Conservation (phyloP, 192 early-diverging fungal species). For the Rhizophagus clarus region DNA sequence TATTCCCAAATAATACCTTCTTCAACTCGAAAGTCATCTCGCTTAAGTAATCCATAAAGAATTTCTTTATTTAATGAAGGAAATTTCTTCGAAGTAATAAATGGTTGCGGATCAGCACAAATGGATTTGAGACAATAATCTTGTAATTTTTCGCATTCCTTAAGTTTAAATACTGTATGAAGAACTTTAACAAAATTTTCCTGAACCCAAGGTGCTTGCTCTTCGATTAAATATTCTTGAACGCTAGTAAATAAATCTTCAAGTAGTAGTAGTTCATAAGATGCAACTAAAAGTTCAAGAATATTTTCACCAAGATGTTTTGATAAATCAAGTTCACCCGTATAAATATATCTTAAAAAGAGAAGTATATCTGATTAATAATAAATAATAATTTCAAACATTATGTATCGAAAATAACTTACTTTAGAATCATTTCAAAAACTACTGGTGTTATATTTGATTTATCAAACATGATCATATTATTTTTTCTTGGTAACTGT, state of each 20-base stretch:
- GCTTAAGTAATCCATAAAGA: too few species aligned
- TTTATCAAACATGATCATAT: too few species aligned
- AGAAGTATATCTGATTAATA: not conserved
- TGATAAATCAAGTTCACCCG: not conserved
- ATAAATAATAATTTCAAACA: too few species aligned
- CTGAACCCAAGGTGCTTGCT: conserved; percentile 4
- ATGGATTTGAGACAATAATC: too few species aligned
- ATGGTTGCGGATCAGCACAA: too few species aligned
- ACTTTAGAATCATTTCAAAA: too few species aligned
- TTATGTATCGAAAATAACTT: too few species aligned
- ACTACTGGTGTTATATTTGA: too few species aligned
- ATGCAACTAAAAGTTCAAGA: conserved; percentile 11
- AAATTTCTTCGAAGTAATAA: too few species aligned
- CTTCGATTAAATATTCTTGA: conserved; percentile 20
- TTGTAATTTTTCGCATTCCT: not conserved
- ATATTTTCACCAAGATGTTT: not conserved
- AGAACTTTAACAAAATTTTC: conserved; percentile 9
- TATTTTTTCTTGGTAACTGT: too few species aligned
- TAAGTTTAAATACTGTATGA: not conserved
- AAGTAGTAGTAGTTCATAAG: not conserved
- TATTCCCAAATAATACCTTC: conserved; percentile 11
- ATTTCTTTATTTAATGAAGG: too few species aligned
- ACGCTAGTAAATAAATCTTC: conserved; percentile 1
- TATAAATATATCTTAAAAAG: not conserved
- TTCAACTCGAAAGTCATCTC: not conserved